phyloP scores from a whole-genome alignment of 768 basidiomycete genomes.

The Leccinellum rugosiceps region DNA sequence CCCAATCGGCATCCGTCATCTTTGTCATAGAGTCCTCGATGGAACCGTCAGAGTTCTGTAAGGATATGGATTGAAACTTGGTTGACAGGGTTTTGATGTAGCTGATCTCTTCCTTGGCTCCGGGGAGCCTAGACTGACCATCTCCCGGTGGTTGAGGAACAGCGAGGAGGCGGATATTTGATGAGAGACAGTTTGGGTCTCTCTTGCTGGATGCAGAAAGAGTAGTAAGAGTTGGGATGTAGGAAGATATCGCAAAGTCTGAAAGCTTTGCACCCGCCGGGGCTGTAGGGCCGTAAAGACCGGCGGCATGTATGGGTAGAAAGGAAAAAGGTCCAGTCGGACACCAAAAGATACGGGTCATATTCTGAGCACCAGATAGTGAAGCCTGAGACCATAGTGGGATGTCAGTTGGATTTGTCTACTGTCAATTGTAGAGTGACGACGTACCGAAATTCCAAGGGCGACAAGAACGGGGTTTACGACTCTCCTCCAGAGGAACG shows the following conservation, averaged over 20 bases:
- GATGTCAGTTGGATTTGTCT: neutral
- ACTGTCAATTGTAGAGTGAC: no score
- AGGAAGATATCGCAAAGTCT: slow-evolving; percentile 18
- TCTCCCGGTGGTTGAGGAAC: no score
- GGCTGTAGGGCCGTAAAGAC: neutral
- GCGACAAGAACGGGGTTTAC: neutral
- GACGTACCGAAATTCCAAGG: no score
- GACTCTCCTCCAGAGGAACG: neutral
- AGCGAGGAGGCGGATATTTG: no score
- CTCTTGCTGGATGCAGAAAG: neutral
- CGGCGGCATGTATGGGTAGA: neutral
- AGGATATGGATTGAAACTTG: no score
- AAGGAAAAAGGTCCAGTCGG: neutral
- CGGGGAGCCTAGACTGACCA: no score
- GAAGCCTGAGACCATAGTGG: neutral
- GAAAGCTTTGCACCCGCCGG: neutral
- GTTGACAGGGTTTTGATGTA: no score
- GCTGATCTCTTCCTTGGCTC: no score
- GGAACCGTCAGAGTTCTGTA: no score
- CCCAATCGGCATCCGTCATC: no score
- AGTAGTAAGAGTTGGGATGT: slow-evolving; percentile 26
- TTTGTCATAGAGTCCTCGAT: no score
- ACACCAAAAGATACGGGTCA: neutral
- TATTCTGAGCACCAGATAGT: neutral
- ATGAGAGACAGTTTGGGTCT: no score